Evolutionary conservation across 495 filamentous ascomycete species (phyloP).

Genomic region (Coniosporium apollinis): DNA sequence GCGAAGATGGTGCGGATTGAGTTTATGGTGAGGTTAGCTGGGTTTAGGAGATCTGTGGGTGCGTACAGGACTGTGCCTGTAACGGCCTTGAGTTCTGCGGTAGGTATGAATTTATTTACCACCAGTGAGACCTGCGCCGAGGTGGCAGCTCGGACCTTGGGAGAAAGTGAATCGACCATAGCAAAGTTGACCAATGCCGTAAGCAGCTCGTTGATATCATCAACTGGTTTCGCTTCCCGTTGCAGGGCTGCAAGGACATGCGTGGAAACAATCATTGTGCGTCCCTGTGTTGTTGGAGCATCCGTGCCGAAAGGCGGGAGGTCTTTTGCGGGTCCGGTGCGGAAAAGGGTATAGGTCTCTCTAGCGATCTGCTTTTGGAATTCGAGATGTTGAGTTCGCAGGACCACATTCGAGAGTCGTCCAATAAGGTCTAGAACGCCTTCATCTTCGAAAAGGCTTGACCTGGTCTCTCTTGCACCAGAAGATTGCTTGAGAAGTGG

Average conservation of each 20-base stretch:
- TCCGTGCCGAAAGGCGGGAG: conserved; percentile 9
- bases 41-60: conserved; percentile 9
- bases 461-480: conserved; percentile 2
- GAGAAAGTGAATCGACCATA: conserved; percentile 3
- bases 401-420: conserved; percentile 43
- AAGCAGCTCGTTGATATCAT: conserved; percentile 19
- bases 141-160: conserved; percentile 27
- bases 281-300: neutral
- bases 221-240: conserved; percentile 22
- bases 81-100: conserved; percentile 24
- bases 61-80: conserved; percentile 19
- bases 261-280: conserved; percentile 39
- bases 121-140: conserved; percentile 47
- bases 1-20: conserved; percentile 24
- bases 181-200: conserved; percentile 8
- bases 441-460: conserved; percentile 28
- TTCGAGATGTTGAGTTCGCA: conserved; percentile 33
- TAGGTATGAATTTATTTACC: conserved; percentile 47
- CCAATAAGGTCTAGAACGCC: conserved; percentile 45
- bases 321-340: conserved; percentile 3
- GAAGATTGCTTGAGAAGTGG: conserved; percentile 15
- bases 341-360: conserved; percentile 42
- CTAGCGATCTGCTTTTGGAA: conserved; percentile 38
- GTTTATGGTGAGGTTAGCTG: conserved; percentile 20
- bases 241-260: conserved; percentile 43